phyloP scores from a whole-genome alignment of 176 grass and related monocot species.

The Oryza longistaminata region DNA sequence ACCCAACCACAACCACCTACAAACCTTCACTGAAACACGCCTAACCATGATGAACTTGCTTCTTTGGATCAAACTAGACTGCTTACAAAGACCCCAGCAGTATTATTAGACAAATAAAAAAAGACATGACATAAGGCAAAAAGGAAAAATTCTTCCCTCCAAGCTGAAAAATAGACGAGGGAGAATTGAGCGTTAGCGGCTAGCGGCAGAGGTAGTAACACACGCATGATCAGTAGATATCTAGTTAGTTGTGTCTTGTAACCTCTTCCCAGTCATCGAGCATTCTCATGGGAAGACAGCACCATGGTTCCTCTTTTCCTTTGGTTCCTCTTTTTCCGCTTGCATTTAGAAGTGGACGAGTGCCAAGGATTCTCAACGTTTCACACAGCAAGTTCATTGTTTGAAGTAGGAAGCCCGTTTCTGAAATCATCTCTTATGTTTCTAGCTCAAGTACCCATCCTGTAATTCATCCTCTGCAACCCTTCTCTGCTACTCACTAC shows the following conservation, averaged over 20 bases:
- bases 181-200: neutral
- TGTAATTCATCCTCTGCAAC: constrained; percentile 27
- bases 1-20: neutral
- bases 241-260: neutral
- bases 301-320: constrained; percentile 6
- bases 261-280: constrained; percentile 68
- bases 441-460: neutral
- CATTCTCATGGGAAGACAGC: constrained; percentile 52
- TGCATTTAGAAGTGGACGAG: constrained; percentile 20
- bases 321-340: constrained; percentile 1
- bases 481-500: constrained; percentile 28
- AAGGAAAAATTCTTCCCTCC: constrained; percentile 40
- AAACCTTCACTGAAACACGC: neutral
- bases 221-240: neutral
- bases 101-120: constrained; percentile 16
- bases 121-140: neutral
- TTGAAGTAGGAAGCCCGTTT: constrained; percentile 12
- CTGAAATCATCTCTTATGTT: constrained; percentile 13
- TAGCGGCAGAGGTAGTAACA: neutral
- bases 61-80: neutral
- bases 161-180: constrained; percentile 37
- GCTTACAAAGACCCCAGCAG: neutral
- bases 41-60: constrained; percentile 22
- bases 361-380: neutral
- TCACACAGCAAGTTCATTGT: constrained; percentile 7